These are phyloP conservation scores for Malassezia pachydermatis DNA, from an alignment of 1,284 basidiomycete species.

Conservation along the genomic window DNA sequence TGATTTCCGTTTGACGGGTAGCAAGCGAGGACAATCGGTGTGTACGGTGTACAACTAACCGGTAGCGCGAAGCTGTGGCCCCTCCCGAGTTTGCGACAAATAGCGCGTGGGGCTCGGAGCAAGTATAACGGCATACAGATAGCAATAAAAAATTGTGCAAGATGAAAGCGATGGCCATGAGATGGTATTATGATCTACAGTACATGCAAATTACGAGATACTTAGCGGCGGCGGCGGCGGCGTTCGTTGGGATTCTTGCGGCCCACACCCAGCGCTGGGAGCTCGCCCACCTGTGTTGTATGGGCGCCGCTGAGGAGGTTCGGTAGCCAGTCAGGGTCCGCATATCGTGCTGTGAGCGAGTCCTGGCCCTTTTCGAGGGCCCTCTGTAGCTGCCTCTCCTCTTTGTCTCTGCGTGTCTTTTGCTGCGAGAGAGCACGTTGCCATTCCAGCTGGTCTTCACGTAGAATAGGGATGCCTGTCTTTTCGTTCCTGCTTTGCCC, in stretches of 20 bases:
- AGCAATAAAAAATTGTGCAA: slow-evolving; percentile 1
- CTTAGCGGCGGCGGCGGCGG: slow-evolving; percentile 15
- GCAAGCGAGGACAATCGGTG: slow-evolving; percentile 42
- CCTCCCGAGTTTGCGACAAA: slow-evolving; percentile 44
- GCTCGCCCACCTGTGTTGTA: slow-evolving; percentile 18
- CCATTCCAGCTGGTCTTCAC: slow-evolving; percentile 47
- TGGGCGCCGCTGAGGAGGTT: slow-evolving; percentile 31
- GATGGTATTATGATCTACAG: slow-evolving; percentile 6
- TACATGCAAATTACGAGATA: slow-evolving; percentile 1
- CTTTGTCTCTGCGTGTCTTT: slow-evolving; percentile 21
- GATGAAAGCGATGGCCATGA: too few species aligned
- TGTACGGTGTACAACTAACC: slow-evolving; percentile 15
- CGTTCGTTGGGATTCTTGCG: slow-evolving; percentile 44
- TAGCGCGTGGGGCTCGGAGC: slow-evolving; percentile 40
- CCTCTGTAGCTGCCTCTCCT: slow-evolving; percentile 22
- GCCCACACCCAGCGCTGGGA: slow-evolving; percentile 43
- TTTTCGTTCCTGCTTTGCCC: slow-evolving; percentile 22
- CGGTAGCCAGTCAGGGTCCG: slow-evolving; percentile 41
- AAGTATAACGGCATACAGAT: slow-evolving; percentile 18
- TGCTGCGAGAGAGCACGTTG: slow-evolving; percentile 35
- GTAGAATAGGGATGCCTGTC: slow-evolving; percentile 31
- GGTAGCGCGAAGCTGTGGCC: slow-evolving; percentile 27
- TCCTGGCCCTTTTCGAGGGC: slow-evolving; percentile 36
- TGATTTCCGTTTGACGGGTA: slow-evolving; percentile 44
- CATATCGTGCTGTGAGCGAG: slow-evolving; percentile 35